Percentiles rank a stretch among this genome's conserved stretches.
Conservation (phyloP, 345 rosid species). For the Psidium guajava region DNA sequence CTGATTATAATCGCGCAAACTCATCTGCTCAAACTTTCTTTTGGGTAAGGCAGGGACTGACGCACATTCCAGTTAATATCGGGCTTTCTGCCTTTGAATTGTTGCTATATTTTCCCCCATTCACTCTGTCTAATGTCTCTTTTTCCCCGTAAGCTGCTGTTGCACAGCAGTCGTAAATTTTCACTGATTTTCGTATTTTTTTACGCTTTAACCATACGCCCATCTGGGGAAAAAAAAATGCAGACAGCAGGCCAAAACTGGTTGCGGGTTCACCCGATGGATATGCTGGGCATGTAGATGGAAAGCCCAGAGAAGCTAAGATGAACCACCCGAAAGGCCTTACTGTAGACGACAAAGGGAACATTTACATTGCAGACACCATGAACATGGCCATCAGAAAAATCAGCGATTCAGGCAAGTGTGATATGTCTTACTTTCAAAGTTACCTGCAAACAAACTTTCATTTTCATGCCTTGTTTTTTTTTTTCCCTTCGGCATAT, state of each 20-base stretch:
- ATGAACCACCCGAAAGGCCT: constrained; percentile 90
- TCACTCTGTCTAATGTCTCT: neutral
- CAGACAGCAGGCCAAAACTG: constrained; percentile 74
- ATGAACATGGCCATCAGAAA: constrained; percentile 86
- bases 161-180: neutral
- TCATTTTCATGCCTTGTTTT: neutral
- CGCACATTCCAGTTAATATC: neutral
- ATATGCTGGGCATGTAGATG: constrained; percentile 82
- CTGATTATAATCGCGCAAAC: neutral
- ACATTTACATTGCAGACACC: constrained; percentile 83
- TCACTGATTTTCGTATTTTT: neutral
- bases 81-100: neutral
- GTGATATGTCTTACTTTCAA: neutral
- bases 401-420: constrained; percentile 73
- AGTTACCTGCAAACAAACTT: neutral
- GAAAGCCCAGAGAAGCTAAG: constrained; percentile 71
- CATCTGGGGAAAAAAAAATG: constrained; percentile 1
- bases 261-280: constrained; percentile 89
- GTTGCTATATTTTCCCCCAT: neutral
- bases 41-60: neutral
- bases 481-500: neutral
- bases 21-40: neutral
- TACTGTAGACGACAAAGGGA: constrained; percentile 84
- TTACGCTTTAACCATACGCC: neutral
- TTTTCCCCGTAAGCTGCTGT: neutral